A percentile compares a stretch with the other conserved stretches of the same genome.
Evolutionary conservation across 163 green algal genomes (phyloP).

Genomic region (Trebouxia gelatinosa): DNA sequence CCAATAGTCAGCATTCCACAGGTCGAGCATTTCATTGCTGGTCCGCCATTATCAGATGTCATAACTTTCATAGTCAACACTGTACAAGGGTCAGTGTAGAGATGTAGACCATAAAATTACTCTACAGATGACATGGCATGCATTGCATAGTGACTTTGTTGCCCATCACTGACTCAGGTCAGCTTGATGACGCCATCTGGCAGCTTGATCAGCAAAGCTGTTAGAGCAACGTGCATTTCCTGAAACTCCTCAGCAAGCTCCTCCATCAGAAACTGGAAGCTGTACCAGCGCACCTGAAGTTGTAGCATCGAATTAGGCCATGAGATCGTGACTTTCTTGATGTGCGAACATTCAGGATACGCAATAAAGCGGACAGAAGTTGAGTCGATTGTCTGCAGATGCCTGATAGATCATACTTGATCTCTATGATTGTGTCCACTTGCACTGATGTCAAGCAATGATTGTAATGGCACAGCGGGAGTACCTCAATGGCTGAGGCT

Average conservation of each 20-base stretch:
- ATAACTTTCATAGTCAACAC: too few species aligned
- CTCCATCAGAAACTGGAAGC: conserved; percentile 23
- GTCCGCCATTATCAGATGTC: too few species aligned
- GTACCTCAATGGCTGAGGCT: conserved; percentile 46
- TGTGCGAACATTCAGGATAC: neutral
- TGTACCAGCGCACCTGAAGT: conserved; percentile 24
- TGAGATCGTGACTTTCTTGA: neutral
- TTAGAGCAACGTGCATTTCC: conserved; percentile 22
- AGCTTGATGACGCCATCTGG: conserved; percentile 25
- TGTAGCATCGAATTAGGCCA: too few species aligned
- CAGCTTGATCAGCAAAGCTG: conserved; percentile 25
- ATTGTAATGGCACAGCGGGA: too few species aligned
- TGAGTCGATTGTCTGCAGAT: too few species aligned
- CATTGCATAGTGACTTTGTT: neutral
- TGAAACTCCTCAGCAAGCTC: conserved; percentile 28
- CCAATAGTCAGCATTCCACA: neutral
- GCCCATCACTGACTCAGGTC: neutral
- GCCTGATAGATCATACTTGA: too few species aligned
- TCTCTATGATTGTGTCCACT: too few species aligned
- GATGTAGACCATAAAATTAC: neutral
- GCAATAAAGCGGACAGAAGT: too few species aligned
- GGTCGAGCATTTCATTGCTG: too few species aligned
- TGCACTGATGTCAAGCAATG: too few species aligned
- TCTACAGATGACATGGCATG: neutral
- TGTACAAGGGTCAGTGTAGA: too few species aligned